These are phyloP conservation scores for Eucalyptus victrix DNA, from an alignment of 345 rosid genomes.

Conservation along the genomic window DNA sequence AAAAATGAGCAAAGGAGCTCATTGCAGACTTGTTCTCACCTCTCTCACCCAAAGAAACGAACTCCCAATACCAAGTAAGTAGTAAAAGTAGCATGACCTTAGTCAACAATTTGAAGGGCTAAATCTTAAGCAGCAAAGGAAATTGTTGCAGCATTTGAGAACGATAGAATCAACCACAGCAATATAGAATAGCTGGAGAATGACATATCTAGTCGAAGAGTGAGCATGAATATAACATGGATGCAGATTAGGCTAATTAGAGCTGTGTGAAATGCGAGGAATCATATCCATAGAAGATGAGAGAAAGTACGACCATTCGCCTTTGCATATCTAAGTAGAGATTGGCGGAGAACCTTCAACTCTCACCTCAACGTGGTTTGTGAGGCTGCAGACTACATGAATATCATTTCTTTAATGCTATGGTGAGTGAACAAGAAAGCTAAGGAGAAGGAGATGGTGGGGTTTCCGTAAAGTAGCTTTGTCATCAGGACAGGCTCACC, in stretches of 20 bases:
- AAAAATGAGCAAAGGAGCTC: neutral
- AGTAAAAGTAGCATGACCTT: neutral
- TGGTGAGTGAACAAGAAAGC: neutral
- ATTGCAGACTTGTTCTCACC: neutral
- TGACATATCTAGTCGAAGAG: neutral
- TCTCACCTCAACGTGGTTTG: neutral
- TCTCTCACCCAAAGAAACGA: neutral
- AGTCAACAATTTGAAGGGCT: neutral
- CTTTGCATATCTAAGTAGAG: neutral
- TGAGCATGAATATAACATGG: neutral
- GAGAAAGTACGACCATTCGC: neutral
- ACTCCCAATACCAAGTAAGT: neutral
- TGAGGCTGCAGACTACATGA: neutral
- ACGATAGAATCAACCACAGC: neutral
- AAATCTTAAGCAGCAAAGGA: neutral
- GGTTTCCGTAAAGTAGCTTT: no score
- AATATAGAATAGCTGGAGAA: neutral
- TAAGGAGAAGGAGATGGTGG: neutral
- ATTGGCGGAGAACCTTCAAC: neutral
- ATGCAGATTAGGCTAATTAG: neutral
- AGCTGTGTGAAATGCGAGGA: neutral
- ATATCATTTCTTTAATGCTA: neutral
- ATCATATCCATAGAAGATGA: neutral
- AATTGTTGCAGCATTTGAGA: neutral
- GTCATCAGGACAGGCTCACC: no score